These are phyloP conservation scores for Aspergillus sp. DNA, from an alignment of 2,329 filamentous ascomycete genomes.

Conservation along the genomic window DNA sequence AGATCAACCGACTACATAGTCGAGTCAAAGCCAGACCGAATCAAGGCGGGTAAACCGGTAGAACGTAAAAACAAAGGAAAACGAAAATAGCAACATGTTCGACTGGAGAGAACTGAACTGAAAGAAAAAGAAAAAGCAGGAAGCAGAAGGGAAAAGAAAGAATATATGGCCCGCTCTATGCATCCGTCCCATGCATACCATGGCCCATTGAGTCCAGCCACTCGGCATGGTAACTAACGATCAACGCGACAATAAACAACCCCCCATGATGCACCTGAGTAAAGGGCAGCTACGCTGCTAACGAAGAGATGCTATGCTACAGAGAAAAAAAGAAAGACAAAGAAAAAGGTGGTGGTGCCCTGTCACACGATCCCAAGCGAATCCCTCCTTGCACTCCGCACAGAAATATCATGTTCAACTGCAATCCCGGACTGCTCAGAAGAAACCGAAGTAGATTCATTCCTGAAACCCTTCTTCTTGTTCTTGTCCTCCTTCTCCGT, in stretches of 20 bases:
- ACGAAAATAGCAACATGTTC: background rate
- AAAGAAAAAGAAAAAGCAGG: background rate
- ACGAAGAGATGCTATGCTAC: background rate
- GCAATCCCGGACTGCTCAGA: conserved; percentile 25
- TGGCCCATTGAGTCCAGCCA: background rate
- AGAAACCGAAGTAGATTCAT: conserved; percentile 5
- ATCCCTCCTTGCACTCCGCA: conserved; percentile 20
- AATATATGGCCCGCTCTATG: background rate
- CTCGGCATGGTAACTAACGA: background rate
- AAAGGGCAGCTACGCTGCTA: background rate
- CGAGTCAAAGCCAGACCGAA: too few species aligned
- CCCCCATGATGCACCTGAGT: background rate
- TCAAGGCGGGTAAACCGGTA: too few species aligned
- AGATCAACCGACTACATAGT: too few species aligned
- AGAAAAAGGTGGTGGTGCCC: background rate
- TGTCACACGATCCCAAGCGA: conserved; percentile 4
- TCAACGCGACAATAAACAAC: background rate
- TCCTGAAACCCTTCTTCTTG: background rate
- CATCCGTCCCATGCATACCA: background rate
- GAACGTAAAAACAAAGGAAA: too few species aligned
- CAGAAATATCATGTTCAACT: conserved; percentile 32
- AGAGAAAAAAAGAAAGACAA: background rate
- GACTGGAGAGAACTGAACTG: background rate
- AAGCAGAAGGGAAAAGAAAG: too few species aligned
- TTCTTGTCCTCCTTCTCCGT: conserved; percentile 8